Evolutionary conservation across 2,329 filamentous ascomycete genomes (phyloP).

Genomic region (Penicillium thymicola): DNA sequence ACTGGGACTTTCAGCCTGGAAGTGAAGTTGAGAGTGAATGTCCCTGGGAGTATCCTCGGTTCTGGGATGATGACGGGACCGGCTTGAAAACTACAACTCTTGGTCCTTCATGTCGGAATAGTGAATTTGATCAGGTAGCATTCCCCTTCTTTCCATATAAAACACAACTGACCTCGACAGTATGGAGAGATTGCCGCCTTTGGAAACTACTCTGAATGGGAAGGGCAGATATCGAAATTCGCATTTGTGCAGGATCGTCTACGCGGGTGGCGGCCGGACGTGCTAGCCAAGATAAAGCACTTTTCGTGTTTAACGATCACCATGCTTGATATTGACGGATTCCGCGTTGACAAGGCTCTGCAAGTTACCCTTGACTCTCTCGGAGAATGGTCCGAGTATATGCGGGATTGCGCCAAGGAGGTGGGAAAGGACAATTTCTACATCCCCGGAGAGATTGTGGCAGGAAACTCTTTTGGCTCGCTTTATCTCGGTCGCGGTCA

Average conservation of each 20-base stretch:
- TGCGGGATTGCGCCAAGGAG: conserved; percentile 51
- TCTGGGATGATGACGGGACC: conserved; percentile 57
- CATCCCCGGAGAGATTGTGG: conserved; percentile 61
- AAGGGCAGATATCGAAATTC: conserved; percentile 63
- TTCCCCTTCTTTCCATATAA: neutral
- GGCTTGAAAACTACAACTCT: conserved; percentile 48
- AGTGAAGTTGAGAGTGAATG: conserved; percentile 51
- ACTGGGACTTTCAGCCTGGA: conserved; percentile 56
- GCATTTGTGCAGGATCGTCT: conserved; percentile 65
- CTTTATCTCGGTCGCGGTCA: conserved; percentile 61
- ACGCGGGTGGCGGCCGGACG: conserved; percentile 59
- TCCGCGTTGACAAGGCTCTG: conserved; percentile 64
- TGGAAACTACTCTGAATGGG: conserved; percentile 61
- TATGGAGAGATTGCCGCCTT: conserved; percentile 64
- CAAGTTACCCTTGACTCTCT: conserved; percentile 62
- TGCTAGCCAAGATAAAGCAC: conserved; percentile 57
- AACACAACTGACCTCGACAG: conserved; percentile 25
- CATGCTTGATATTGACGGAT: conserved; percentile 61
- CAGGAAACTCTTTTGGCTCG: conserved; percentile 59
- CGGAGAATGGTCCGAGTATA: conserved; percentile 57
- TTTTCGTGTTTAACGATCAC: conserved; percentile 62
- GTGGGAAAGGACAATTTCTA: conserved; percentile 63
- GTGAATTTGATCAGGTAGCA: conserved; percentile 57
- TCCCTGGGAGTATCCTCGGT: conserved; percentile 60
- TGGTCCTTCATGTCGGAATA: conserved; percentile 54